Percentiles rank a stretch among this genome's conserved stretches.
Conservation (phyloP, 305 asterid genomes). For the Fraxinus platypoda region DNA sequence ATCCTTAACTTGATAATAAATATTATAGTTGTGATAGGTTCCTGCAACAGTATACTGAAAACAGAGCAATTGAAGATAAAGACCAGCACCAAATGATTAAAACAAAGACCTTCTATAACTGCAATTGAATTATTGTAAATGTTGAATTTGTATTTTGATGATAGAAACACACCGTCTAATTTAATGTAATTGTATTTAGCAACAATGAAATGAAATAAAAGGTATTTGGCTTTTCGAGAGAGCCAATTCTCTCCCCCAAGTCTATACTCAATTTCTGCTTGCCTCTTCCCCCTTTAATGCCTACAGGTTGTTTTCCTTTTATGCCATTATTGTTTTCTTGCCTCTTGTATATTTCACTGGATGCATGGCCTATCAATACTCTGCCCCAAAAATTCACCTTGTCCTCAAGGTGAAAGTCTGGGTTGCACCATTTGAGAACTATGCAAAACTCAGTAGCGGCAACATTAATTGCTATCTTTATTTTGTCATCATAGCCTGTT, state of each 20-base stretch:
- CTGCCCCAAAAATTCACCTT: background rate
- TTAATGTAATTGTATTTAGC: too few species aligned
- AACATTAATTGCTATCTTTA: background rate
- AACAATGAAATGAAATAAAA: too few species aligned
- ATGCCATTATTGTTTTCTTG: background rate
- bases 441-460: background rate
- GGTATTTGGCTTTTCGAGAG: background rate
- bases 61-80: too few species aligned
- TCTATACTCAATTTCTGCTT: background rate
- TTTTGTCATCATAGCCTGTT: background rate
- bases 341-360: background rate
- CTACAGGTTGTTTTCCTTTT: background rate
- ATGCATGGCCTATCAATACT: background rate
- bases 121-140: too few species aligned
- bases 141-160: too few species aligned
- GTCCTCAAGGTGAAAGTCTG: background rate
- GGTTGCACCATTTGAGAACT: background rate
- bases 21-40: background rate
- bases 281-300: background rate
- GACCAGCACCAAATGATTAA: too few species aligned
- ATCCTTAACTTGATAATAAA: background rate
- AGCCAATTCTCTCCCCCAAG: background rate
- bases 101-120: too few species aligned
- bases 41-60: too few species aligned
- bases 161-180: too few species aligned